These are phyloP conservation scores for Fusarium sambucinum DNA, from an alignment of 2,329 filamentous ascomycete genomes.

Conservation along the genomic window DNA sequence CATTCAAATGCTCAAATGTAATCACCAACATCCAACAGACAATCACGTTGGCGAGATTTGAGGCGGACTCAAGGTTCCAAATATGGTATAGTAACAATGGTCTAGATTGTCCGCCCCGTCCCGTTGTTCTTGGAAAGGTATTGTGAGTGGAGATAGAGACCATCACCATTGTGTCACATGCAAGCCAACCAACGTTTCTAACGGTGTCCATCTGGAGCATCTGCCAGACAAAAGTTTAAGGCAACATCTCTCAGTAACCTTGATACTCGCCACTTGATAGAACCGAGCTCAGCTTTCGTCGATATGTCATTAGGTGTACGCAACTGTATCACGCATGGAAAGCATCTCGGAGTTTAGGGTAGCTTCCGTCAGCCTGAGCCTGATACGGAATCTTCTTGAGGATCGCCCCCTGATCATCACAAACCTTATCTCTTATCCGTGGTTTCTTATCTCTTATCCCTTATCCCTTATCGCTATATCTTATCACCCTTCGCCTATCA, in stretches of 20 bases:
- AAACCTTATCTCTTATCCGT: constrained; percentile 1
- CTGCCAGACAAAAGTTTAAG: background rate
- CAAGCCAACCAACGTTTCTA: background rate
- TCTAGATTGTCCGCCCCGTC: background rate
- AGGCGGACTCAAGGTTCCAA: background rate
- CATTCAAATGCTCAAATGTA: background rate
- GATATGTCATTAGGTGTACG: background rate
- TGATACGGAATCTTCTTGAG: too few species aligned
- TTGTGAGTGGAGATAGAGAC: background rate
- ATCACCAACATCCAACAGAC: background rate
- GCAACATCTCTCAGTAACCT: too few species aligned
- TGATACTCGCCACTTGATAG: background rate
- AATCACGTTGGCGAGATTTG: background rate
- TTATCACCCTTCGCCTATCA: too few species aligned
- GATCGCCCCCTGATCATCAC: background rate
- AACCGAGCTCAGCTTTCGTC: background rate
- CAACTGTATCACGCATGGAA: background rate
- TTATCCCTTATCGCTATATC: background rate
- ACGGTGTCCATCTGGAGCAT: background rate
- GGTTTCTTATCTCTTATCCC: background rate
- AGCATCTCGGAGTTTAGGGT: background rate
- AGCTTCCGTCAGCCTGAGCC: background rate
- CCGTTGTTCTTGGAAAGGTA: background rate
- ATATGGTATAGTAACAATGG: background rate
- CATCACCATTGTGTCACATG: background rate